phyloP scores from a whole-genome alignment of 352 stramenopile genomes.

The Pythium graminicola region DNA sequence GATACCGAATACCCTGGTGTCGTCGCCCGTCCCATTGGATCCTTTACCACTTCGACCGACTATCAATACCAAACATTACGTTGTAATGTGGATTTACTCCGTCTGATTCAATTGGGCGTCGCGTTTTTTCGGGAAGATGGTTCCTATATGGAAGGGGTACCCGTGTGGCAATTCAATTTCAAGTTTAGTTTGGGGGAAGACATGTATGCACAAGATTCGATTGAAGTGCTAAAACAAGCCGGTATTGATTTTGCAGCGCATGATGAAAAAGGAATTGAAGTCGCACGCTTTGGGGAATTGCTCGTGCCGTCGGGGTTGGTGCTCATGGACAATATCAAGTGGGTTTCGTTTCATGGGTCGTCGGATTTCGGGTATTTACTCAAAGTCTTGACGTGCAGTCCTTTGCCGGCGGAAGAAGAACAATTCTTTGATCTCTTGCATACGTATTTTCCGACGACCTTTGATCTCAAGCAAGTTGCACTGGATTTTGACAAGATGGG shows the following conservation, averaged over 20 bases:
- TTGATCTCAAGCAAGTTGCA: constrained; percentile 99
- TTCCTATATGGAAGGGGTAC: constrained; percentile 92
- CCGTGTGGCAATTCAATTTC: constrained; percentile 99
- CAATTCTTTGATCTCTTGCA: constrained; percentile 97
- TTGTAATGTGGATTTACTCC: constrained; percentile 98
- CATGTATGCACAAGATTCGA: constrained; percentile 99
- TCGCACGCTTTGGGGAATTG: constrained; percentile 95
- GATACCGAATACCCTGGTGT: constrained; percentile 99
- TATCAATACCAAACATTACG: constrained; percentile 98
- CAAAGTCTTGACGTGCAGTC: constrained; percentile 92
- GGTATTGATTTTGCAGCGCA: constrained; percentile 98
- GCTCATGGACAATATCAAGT: constrained; percentile 97
- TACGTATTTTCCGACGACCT: constrained; percentile 98
- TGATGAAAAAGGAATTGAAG: constrained; percentile 95
- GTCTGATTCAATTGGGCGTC: constrained; percentile 98
- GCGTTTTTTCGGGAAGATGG: constrained; percentile 95
- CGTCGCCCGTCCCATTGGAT: constrained; percentile 95
- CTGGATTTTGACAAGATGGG: constrained; percentile 97
- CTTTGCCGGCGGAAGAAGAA: constrained; percentile 84
- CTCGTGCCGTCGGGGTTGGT: constrained; percentile 97
- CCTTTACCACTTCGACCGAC: constrained; percentile 92
- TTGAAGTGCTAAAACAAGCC: constrained; percentile 97
- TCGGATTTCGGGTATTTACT: constrained; percentile 99
- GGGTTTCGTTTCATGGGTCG: constrained; percentile 98
- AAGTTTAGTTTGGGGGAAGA: constrained; percentile 97